phyloP scores from a whole-genome alignment of 352 stramenopile species.

The Phytophthora pisi region DNA sequence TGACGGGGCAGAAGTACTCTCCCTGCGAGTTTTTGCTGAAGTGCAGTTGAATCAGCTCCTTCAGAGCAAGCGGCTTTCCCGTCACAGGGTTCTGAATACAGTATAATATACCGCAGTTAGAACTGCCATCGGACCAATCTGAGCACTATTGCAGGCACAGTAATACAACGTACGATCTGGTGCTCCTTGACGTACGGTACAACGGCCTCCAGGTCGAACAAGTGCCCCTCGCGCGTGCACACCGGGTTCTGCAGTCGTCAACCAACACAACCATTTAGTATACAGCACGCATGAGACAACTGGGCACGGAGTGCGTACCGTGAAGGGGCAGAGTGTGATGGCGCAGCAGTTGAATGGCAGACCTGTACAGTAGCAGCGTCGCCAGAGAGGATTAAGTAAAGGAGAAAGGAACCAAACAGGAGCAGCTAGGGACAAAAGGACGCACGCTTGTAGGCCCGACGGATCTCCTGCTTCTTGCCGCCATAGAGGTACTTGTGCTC shows the following conservation, averaged over 20 bases:
- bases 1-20: constrained; percentile 93
- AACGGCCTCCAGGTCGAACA: constrained; percentile 98
- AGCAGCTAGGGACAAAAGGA: not conserved
- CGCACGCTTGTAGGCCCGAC: constrained; percentile 78
- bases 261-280: not conserved
- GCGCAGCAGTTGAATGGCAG: constrained; percentile 99
- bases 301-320: constrained; percentile 34
- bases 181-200: constrained; percentile 97
- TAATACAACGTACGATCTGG: constrained; percentile 73
- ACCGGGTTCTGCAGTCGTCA: constrained; percentile 84
- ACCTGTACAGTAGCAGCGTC: constrained; percentile 35
- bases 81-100: constrained; percentile 92
- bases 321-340: constrained; percentile 93
- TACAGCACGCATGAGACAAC: not conserved
- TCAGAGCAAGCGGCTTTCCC: constrained; percentile 86
- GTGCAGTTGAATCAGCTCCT: constrained; percentile 94
- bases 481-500: constrained; percentile 94
- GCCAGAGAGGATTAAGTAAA: not conserved
- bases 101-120: not conserved
- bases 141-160: not conserved
- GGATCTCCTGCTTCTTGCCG: constrained; percentile 90
- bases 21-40: constrained; percentile 83
- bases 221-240: constrained; percentile 93
- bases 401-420: not conserved
- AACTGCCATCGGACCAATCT: not conserved